Evolutionary conservation across 192 early-diverging fungal genomes (phyloP), one percentile per base, ranked within the genome.

Genomic region (Linnemannia hyalina): DNA sequence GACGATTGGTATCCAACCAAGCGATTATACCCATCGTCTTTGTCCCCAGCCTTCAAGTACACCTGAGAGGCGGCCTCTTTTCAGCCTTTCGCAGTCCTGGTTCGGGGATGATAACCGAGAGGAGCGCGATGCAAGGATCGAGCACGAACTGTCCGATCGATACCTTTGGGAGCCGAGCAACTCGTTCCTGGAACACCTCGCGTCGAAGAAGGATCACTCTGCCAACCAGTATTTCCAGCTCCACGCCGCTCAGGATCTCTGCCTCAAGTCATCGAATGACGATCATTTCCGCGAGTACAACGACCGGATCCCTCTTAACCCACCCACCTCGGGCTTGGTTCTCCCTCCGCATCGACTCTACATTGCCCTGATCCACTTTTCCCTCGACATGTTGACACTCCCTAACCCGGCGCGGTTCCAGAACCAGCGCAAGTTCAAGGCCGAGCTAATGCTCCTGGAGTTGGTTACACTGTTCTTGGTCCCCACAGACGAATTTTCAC

Each of bases 401-500:
- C 78, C 78, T 10, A 40, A 73, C 32, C 71, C 79, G 11, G 38
- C 32, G n/a, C 69, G 71, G 18, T 86, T 86, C 35, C 83, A 86
- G 42, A 70, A 35, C 6, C 78, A 57, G 32, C 40, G 32, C 20
- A 47, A 54, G 22, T 86, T 75, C 63, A 73, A 77, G 55, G 55
- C 38, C 6, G 83, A 86, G 52, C 41, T 38, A 7, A 47, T 86
- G 75, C 26, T 80, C 36, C 42, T 86, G 8, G 70, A 86, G 32
- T 49, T 86, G 9, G 75, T 86, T 0, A 40, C 70, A 3, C 40
- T 86, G 44, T 86, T 86, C 71, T 41, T 86, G n/a, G 70, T 86
- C 47, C 83, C 83, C 8, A 86, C 83, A 6, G 78, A 86, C 29
- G 78, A 86, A 57, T 86, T 77, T 29, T 86, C 83, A 0, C 83